Conservation (phyloP, 106 monocot species). For the Dendrobium nobile region DNA sequence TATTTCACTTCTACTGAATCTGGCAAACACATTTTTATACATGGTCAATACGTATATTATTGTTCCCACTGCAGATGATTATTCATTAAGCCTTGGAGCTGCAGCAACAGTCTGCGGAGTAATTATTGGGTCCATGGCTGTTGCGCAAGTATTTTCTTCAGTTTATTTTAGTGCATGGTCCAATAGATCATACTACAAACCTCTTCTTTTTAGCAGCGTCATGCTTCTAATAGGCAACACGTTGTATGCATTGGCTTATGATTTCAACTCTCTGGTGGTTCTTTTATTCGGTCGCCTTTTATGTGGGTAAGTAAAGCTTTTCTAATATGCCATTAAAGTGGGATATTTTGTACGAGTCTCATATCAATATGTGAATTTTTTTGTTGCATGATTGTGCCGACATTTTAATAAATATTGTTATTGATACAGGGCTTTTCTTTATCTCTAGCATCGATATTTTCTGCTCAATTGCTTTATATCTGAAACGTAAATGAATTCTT, state of each 20-base stretch:
- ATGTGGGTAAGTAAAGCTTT: constrained; percentile 65
- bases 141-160: constrained; percentile 92
- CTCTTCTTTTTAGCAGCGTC: constrained; percentile 85
- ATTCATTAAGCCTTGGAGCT: constrained; percentile 81
- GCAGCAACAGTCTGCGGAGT: constrained; percentile 94
- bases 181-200: constrained; percentile 87
- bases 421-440: too few relatives aligned
- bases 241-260: constrained; percentile 86
- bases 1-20: constrained; percentile 78
- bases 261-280: constrained; percentile 56
- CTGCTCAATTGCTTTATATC: too few relatives aligned
- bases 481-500: too few relatives aligned
- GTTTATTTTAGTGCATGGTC: constrained; percentile 99
- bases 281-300: constrained; percentile 80
- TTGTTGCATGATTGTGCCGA: too few relatives aligned
- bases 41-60: constrained; percentile 98
- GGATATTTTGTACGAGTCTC: neutral
- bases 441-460: too few relatives aligned
- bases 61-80: constrained; percentile 94
- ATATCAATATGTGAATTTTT: neutral
- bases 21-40: constrained; percentile 87
- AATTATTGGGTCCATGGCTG: constrained; percentile 94
- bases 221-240: constrained; percentile 73
- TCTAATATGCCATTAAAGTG: neutral
- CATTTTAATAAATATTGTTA: too few relatives aligned